Conservation (phyloP, 257 asterid genomes). For the Fraxinus cuspidata region DNA sequence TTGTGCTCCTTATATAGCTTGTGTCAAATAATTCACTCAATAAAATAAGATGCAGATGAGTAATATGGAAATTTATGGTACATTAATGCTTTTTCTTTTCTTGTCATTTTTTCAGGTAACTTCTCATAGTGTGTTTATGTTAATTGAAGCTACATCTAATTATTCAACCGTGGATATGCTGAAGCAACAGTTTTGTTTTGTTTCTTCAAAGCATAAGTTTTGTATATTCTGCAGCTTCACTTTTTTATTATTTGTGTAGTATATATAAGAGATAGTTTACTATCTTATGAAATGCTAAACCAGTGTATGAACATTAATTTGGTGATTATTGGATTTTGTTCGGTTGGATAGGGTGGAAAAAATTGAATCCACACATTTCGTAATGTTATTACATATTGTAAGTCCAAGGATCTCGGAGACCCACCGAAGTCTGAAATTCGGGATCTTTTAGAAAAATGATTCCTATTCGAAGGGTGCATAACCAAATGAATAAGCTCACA, state of each 20-base stretch:
- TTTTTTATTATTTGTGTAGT: neutral
- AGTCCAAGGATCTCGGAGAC: too few relatives aligned
- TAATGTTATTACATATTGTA: too few relatives aligned
- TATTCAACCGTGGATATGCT: constrained; percentile 89
- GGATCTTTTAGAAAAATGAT: too few relatives aligned
- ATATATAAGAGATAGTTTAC: neutral
- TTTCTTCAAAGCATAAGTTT: constrained; percentile 89
- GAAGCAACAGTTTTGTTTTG: constrained; percentile 72
- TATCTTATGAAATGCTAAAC: neutral
- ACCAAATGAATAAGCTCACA: too few relatives aligned
- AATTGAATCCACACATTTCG: neutral
- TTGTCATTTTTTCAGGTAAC: neutral
- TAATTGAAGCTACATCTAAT: constrained; percentile 68
- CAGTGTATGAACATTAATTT: neutral
- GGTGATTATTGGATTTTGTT: neutral
- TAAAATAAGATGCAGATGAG: neutral
- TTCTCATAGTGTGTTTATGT: neutral
- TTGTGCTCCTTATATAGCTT: neutral
- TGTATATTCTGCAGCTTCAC: constrained; percentile 11
- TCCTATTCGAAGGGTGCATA: too few relatives aligned
- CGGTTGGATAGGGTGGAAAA: neutral
- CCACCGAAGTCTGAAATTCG: too few relatives aligned
- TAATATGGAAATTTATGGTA: constrained; percentile 37
- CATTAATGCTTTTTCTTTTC: constrained; percentile 10
- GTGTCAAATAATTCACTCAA: neutral